Evolutionary conservation across 805 yeast genomes (phyloP).

Genomic region (Ogataea saltuana): DNA sequence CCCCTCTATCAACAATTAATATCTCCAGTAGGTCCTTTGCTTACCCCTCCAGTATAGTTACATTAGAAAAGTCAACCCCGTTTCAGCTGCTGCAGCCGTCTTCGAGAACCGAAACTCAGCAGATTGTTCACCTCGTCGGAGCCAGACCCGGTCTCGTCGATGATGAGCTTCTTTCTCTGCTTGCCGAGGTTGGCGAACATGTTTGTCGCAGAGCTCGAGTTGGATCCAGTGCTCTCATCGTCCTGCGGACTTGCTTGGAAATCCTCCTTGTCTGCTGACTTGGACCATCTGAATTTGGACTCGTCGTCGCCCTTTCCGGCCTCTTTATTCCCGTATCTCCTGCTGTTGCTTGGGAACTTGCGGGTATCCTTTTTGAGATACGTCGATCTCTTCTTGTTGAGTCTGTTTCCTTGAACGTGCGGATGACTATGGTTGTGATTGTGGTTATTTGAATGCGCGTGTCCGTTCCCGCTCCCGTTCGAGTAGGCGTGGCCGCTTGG

Average conservation of each 20-base stretch:
- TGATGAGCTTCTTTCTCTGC: conserved; percentile 31
- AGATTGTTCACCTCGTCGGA: conserved; percentile 32
- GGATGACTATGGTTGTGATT: conserved; percentile 7
- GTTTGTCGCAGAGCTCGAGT: conserved; percentile 11
- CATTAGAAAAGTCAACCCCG: no score
- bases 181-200: conserved; percentile 32
- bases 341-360: conserved; percentile 10
- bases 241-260: not conserved
- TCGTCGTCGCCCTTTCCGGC: conserved; percentile 1
- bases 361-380: conserved; percentile 12
- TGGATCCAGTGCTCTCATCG: not conserved
- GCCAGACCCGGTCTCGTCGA: conserved; percentile 25
- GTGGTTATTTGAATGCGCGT: not conserved
- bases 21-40: no score
- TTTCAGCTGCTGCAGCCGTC: conserved; percentile 21
- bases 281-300: conserved; percentile 5
- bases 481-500: not conserved
- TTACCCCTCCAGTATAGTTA: no score
- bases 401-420: conserved; percentile 3
- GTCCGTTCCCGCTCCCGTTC: not conserved
- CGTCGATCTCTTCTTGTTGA: conserved; percentile 12
- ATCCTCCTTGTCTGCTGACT: conserved; percentile 7
- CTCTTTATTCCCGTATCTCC: conserved; percentile 7
- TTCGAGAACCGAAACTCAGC: conserved; percentile 28
- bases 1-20: no score